phyloP scores from a whole-genome alignment of 2,329 filamentous ascomycete species.

The Cercospora zeina region DNA sequence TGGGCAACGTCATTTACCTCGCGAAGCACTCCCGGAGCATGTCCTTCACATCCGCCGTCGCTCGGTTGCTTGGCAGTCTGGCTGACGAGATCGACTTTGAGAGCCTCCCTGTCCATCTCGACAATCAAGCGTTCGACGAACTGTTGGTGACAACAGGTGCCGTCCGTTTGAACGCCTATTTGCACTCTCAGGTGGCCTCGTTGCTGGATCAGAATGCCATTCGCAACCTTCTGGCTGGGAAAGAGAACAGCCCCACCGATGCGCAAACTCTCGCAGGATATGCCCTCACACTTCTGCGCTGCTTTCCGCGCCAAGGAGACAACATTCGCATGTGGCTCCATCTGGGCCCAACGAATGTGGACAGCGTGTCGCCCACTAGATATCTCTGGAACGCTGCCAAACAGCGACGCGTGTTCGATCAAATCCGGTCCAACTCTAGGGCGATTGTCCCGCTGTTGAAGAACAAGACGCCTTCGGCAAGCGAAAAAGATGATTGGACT shows the following conservation, averaged over 20 bases:
- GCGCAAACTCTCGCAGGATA: constrained; percentile 80
- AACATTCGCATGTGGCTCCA: constrained; percentile 96
- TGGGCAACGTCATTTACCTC: constrained; percentile 59
- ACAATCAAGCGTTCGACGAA: constrained; percentile 45
- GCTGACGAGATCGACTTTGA: constrained; percentile 59
- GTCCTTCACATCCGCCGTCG: constrained; percentile 58
- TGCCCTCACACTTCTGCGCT: constrained; percentile 77
- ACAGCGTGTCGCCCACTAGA: constrained; percentile 64
- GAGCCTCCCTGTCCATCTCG: constrained; percentile 33
- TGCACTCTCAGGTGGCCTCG: constrained; percentile 66
- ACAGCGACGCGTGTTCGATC: constrained; percentile 58
- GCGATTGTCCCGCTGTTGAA: constrained; percentile 60
- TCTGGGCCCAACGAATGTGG: constrained; percentile 55
- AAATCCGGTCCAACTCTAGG: constrained; percentile 58
- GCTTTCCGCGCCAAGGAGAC: constrained; percentile 78
- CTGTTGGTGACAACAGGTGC: constrained; percentile 46
- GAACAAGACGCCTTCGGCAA: constrained; percentile 34
- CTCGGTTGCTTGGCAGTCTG: constrained; percentile 57
- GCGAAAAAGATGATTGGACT: constrained; percentile 71
- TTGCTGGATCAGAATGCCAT: constrained; percentile 76
- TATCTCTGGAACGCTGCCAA: constrained; percentile 78
- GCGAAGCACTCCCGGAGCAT: constrained; percentile 26
- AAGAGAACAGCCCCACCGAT: constrained; percentile 47
- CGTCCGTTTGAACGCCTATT: constrained; percentile 48
- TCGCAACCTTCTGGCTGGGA: constrained; percentile 45